Conservation (phyloP, 225 moss, liverwort and hornwort species). For the Lunularia cruciata region DNA sequence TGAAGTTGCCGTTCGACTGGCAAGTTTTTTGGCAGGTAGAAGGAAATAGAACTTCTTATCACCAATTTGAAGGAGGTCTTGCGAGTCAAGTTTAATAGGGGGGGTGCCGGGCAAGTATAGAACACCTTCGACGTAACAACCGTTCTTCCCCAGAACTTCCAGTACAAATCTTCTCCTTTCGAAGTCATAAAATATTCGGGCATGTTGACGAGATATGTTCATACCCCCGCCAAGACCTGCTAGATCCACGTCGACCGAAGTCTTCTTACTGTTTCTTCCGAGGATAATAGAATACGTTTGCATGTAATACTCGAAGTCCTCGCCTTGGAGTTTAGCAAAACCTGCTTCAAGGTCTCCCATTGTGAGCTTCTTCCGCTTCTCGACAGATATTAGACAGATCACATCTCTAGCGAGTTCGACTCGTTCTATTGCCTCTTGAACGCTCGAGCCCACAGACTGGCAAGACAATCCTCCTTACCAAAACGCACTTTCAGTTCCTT, state of each 20-base stretch:
- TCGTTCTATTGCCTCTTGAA: not conserved
- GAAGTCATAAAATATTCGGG: slow-evolving; percentile 87
- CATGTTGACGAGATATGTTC: slow-evolving; percentile 97
- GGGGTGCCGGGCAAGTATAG: slow-evolving; percentile 56
- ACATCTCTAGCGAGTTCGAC: not conserved
- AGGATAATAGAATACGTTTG: slow-evolving; percentile 95
- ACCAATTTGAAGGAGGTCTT: slow-evolving; percentile 92
- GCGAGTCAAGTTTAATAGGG: slow-evolving; percentile 87
- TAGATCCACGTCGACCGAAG: slow-evolving; percentile 92
- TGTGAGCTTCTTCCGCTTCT: not conserved
- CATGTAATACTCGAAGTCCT: slow-evolving; percentile 99
- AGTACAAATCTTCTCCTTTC: slow-evolving; percentile 79
- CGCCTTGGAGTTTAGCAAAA: slow-evolving; percentile 97
- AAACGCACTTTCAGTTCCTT: not conserved
- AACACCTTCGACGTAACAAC: slow-evolving; percentile 93
- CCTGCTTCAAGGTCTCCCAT: slow-evolving; percentile 95
- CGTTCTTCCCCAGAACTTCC: slow-evolving; percentile 95
- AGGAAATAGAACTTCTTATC: slow-evolving; percentile 98
- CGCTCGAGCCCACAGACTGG: not conserved
- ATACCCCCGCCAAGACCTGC: slow-evolving; percentile 89
- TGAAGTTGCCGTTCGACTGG: slow-evolving; percentile 60
- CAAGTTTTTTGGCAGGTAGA: slow-evolving; percentile 80
- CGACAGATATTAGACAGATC: not conserved
- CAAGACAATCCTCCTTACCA: not conserved
- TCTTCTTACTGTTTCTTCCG: slow-evolving; percentile 96